Base-by-base conservation (phyloP, 73 alveolate genomes). In the Chromera velia region DNA sequence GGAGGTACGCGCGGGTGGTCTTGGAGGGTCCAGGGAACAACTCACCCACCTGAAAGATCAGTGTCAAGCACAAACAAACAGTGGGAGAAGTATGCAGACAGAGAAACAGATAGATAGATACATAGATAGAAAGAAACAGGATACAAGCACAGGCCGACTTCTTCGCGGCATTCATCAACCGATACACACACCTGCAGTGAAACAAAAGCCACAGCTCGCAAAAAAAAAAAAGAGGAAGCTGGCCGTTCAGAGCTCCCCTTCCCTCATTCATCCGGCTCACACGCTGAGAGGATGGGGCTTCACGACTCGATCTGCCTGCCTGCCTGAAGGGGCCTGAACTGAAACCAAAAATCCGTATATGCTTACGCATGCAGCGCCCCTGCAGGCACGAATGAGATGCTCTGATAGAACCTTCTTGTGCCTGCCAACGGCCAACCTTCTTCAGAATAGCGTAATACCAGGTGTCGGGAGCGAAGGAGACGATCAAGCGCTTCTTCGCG, bases 1-100 rank as follows among this genome's bases (percentile, higher is more conserved):
- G 85, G 30, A 78, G 73, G 73, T 78, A 78, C 33, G 85, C 85
- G 31, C 85, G 85, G 1, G 85, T 78, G 49, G 85, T 78, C 49
- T 78, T 78, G 31, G 85, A 67, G 40, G 70, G 70, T 28, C 85
- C 85, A 7, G 85, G 85, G 45, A 78, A 78, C 7, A 78, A 70
- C 79, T 78, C 85, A 9, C 85, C 85, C 32, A 78, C 46, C 31
- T 75, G 63, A 69, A 68, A 68, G 66, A 78, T 72, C 66, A 78
- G 79, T 1, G 49, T 40, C 47, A 68, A 78, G 79, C 69, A 77
- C n/a, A n/a, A n/a, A n/a, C n/a, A n/a, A 40, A 4, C 55, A 7
- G 55, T 40, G 55, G 13, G 55, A 13, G 55, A 40, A 13, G 55
- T 4, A 40, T 40, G 13, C 55, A 13, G 13, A 7, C 4, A 4